A percentile compares a stretch with the other conserved stretches of the same genome.
Evolutionary conservation across 2,329 filamentous ascomycete species (phyloP).

Genomic region (Rugonectria rugulosa): DNA sequence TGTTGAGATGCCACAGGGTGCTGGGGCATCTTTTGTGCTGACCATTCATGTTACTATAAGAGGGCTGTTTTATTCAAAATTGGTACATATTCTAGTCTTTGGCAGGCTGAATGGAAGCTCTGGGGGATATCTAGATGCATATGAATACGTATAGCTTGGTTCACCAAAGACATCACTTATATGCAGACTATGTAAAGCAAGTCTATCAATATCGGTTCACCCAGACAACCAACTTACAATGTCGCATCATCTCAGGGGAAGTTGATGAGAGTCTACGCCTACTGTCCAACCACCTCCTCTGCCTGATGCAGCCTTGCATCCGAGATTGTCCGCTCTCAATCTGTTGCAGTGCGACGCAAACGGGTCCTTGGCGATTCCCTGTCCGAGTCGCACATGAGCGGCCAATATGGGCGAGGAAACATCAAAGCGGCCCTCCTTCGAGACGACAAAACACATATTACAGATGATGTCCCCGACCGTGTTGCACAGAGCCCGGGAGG

Average conservation of each 20-base stretch:
- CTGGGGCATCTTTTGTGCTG: no score
- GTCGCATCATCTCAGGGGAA: background rate
- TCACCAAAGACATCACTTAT: no score
- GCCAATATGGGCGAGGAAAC: no score
- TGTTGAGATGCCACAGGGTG: slow-evolving; percentile 11
- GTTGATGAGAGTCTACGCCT: background rate
- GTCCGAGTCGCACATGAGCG: background rate
- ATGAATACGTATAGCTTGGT: no score
- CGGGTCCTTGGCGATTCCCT: slow-evolving; percentile 7
- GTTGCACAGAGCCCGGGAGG: slow-evolving; percentile 14
- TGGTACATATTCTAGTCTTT: no score
- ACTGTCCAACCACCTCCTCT: slow-evolving; percentile 14
- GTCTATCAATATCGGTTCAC: background rate
- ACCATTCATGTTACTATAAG: no score
- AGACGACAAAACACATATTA: slow-evolving; percentile 23
- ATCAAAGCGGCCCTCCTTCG: slow-evolving; percentile 17
- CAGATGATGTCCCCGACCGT: slow-evolving; percentile 23
- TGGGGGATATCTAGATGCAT: no score
- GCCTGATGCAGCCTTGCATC: slow-evolving; percentile 15
- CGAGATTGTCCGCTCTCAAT: slow-evolving; percentile 24
- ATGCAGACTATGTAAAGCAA: no score
- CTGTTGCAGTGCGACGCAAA: slow-evolving; percentile 30
- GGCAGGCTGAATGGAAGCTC: no score
- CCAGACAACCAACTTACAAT: background rate
- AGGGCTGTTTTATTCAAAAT: no score